Percentiles rank a stretch among this genome's conserved stretches.
These are phyloP conservation scores for Rhizopogon vesiculosus DNA, from an alignment of 768 basidiomycete genomes.

Conservation along the genomic window DNA sequence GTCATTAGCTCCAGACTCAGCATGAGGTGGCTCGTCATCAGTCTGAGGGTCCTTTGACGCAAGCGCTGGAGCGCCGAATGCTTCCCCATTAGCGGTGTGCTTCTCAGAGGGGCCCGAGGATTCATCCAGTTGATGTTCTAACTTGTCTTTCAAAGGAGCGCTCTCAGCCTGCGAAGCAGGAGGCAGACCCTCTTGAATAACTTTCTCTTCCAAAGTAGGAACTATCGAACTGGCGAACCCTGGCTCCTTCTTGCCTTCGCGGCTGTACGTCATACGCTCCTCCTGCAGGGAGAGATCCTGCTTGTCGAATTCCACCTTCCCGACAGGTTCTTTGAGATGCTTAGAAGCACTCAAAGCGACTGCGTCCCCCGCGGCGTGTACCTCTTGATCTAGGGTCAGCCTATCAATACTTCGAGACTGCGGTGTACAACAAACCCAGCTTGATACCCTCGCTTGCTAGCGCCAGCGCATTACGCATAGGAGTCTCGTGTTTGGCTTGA, in stretches of 20 bases:
- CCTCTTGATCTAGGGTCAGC: slow-evolving; percentile 29
- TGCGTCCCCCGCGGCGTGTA: slow-evolving; percentile 35
- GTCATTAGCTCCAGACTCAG: slow-evolving; percentile 39
- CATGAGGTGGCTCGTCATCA: slow-evolving; percentile 45
- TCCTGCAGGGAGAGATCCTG: slow-evolving; percentile 36
- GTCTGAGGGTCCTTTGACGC: slow-evolving; percentile 35
- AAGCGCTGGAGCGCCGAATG: slow-evolving; percentile 54
- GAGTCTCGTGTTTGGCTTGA: slow-evolving; percentile 32
- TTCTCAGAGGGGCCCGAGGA: slow-evolving; percentile 20
- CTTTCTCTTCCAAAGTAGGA: slow-evolving; percentile 69
- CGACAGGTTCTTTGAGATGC: slow-evolving; percentile 29
- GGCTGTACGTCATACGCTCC: slow-evolving; percentile 49
- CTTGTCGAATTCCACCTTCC: neutral
- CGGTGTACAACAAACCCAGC: slow-evolving; percentile 42
- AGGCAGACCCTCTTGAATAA: slow-evolving; percentile 45
- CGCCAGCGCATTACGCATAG: slow-evolving; percentile 28
- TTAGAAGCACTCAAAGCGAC: slow-evolving; percentile 31
- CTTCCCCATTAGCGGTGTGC: slow-evolving; percentile 36
- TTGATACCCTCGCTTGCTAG: slow-evolving; percentile 34
- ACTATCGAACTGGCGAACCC: slow-evolving; percentile 62
- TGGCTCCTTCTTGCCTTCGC: slow-evolving; percentile 43
- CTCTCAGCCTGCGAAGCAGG: slow-evolving; percentile 26
- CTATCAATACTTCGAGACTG: neutral
- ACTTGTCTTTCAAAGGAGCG: slow-evolving; percentile 24
- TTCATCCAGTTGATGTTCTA: slow-evolving; percentile 13